Evolutionary conservation across 176 grass and related monocot genomes (phyloP).

Genomic region (Oryza meridionalis): DNA sequence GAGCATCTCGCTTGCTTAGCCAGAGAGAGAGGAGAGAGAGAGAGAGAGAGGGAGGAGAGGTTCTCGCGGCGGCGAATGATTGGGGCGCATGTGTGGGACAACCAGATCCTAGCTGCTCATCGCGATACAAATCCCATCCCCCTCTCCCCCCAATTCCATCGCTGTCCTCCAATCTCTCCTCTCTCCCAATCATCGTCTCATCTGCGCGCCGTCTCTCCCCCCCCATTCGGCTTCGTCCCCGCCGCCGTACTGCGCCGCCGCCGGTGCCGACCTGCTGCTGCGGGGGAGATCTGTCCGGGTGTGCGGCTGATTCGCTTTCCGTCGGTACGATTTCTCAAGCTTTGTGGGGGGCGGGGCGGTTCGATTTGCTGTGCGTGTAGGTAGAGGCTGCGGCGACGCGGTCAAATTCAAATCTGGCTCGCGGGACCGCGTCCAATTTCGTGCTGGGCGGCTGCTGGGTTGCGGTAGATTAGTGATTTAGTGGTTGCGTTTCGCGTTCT

Average conservation of each 20-base stretch:
- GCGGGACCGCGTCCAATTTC: slow-evolving; percentile 5
- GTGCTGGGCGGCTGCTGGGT: neutral
- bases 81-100: slow-evolving; percentile 42
- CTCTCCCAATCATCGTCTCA: neutral
- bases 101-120: slow-evolving; percentile 34
- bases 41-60: neutral
- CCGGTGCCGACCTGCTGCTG: neutral
- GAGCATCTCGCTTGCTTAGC: neutral
- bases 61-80: slow-evolving; percentile 39
- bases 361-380: neutral
- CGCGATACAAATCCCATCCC: slow-evolving; percentile 7
- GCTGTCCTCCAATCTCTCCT: neutral
- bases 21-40: neutral
- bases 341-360: too few relatives aligned
- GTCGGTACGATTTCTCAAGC: slow-evolving; percentile 8
- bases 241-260: neutral
- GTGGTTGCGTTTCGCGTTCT: neutral
- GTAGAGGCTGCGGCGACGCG: neutral
- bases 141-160: slow-evolving; percentile 15
- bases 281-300: slow-evolving; percentile 25
- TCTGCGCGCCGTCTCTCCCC: neutral
- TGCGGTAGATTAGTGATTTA: neutral
- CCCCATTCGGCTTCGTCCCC: neutral
- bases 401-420: slow-evolving; percentile 29
- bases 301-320: neutral